phyloP scores from a whole-genome alignment of 192 early-diverging fungal species.

The Backusella australiensis region DNA sequence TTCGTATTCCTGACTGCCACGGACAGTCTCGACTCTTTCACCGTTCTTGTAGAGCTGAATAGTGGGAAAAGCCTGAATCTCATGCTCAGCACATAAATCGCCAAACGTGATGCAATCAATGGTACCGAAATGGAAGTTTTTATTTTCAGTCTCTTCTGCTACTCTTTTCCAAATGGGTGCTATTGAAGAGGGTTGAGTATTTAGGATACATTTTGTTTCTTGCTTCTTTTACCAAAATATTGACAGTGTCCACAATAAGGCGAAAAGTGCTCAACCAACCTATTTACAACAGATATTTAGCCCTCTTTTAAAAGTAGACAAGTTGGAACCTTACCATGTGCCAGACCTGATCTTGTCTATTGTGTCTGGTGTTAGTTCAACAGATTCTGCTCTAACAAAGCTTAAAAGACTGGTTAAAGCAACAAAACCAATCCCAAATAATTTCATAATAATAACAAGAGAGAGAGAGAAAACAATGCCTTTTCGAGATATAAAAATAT shows the following conservation, averaged over 20 bases:
- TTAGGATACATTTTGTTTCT: no score
- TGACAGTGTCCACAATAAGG: constrained; percentile 46
- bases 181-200: constrained; percentile 6
- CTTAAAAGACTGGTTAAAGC: neutral
- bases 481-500: neutral
- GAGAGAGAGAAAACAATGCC: neutral
- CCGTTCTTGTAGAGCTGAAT: constrained; percentile 52
- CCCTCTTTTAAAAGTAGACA: neutral
- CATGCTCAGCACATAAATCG: constrained; percentile 60
- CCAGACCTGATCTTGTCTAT: neutral
- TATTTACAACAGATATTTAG: constrained; percentile 11
- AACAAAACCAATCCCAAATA: neutral
- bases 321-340: neutral
- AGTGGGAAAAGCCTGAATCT: constrained; percentile 57
- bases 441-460: neutral
- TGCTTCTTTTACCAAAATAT: constrained; percentile 34
- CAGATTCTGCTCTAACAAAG: neutral
- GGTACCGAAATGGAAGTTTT: constrained; percentile 60
- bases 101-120: constrained; percentile 66
- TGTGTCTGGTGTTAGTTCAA: neutral
- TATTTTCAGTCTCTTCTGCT: constrained; percentile 39
- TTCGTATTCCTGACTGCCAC: constrained; percentile 1
- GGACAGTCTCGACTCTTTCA: constrained; percentile 11
- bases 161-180: constrained; percentile 47
- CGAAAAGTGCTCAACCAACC: constrained; percentile 51